Evolutionary conservation across 2,329 filamentous ascomycete species (phyloP).

Genomic region (Hymenoscyphus fraxineus): DNA sequence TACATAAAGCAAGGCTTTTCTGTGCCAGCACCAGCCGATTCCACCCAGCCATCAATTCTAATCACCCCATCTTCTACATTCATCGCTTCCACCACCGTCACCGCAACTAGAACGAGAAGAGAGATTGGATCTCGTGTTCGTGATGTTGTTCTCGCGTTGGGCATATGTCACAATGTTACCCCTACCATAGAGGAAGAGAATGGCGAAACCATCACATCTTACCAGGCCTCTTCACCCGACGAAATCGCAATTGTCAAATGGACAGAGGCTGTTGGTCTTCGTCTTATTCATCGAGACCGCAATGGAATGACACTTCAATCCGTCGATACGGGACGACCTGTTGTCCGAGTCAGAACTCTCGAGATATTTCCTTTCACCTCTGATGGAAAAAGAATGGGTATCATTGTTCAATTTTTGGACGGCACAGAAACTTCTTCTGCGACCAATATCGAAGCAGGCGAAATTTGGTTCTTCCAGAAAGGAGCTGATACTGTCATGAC

Average conservation of each 20-base stretch:
- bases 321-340: slow-evolving; percentile 65
- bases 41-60: slow-evolving; percentile 47
- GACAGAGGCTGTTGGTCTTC: slow-evolving; percentile 88
- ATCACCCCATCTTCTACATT: slow-evolving; percentile 74
- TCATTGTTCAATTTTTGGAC: slow-evolving; percentile 82
- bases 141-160: slow-evolving; percentile 87
- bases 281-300: slow-evolving; percentile 79
- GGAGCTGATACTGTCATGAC: slow-evolving; percentile 98
- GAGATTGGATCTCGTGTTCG: slow-evolving; percentile 92
- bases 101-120: slow-evolving; percentile 76
- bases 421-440: slow-evolving; percentile 46
- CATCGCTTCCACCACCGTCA: slow-evolving; percentile 52
- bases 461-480: slow-evolving; percentile 99
- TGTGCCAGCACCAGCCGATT: slow-evolving; percentile 44
- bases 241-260: slow-evolving; percentile 97
- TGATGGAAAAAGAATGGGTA: slow-evolving; percentile 96
- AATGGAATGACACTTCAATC: slow-evolving; percentile 80
- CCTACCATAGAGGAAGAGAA: slow-evolving; percentile 82
- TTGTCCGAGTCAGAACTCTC: slow-evolving; percentile 82
- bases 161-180: slow-evolving; percentile 95
- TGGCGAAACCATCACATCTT: slow-evolving; percentile 73
- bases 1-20: slow-evolving; percentile 85
- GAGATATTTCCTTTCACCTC: slow-evolving; percentile 98
- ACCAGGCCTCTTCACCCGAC: slow-evolving; percentile 95
- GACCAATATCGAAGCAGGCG: slow-evolving; percentile 54